Conservation (phyloP, 371 early-diverging fungal species). For the Lichtheimia hyalospora region DNA sequence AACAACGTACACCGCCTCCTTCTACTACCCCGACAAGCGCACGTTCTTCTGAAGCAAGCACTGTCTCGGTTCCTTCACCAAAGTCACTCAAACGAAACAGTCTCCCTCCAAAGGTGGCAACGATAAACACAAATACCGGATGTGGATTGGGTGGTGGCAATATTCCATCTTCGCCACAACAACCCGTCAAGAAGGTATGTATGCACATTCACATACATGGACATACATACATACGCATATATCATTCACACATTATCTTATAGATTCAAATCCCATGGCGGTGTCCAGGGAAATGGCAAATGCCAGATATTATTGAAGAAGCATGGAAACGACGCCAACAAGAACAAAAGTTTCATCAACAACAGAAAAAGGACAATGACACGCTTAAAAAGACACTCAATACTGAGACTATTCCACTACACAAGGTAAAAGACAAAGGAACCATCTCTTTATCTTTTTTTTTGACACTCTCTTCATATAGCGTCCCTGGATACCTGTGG, state of each 20-base stretch:
- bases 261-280: slow-evolving; percentile 26
- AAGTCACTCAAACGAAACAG: slow-evolving; percentile 7
- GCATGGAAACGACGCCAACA: slow-evolving; percentile 24
- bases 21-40: slow-evolving; percentile 11
- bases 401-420: background rate
- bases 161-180: background rate
- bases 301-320: slow-evolving; percentile 52
- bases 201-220: background rate
- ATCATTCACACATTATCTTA: too few relatives aligned
- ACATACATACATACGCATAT: background rate
- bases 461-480: slow-evolving; percentile 1
- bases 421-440: slow-evolving; percentile 15
- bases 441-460: background rate
- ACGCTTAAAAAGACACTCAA: slow-evolving; percentile 11
- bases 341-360: slow-evolving; percentile 11
- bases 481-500: slow-evolving; percentile 47
- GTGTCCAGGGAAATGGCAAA: slow-evolving; percentile 44
- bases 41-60: slow-evolving; percentile 5
- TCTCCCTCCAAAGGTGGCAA: background rate
- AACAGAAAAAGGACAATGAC: slow-evolving; percentile 11
- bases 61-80: slow-evolving; percentile 8
- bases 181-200: background rate
- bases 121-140: background rate
- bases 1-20: slow-evolving; percentile 12
- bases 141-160: too few relatives aligned